Base-by-base conservation (phyloP, 2,329 filamentous ascomycete species). In the Chalaropsis thielavioides region DNA sequence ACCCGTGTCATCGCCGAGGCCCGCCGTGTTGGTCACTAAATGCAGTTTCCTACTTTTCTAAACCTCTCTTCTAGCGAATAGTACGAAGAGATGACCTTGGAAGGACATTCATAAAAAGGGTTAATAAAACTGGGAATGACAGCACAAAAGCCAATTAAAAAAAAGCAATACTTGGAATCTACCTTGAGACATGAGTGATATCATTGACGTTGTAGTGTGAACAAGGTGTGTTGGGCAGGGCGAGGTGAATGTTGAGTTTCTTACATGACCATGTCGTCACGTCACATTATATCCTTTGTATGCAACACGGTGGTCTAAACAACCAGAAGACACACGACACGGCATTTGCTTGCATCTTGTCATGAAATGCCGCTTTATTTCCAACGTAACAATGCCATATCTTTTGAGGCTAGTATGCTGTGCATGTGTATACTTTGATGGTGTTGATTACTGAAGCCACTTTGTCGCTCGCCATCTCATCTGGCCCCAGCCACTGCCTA, bases 1-100 rank as follows among this genome's bases (percentile, higher is more conserved):
- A 90, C 91, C 82, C 86, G 90, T 75, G 89, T 99, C 80, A 99
- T 99, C 77, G 90, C 92, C 75, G 94, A 97, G 83, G 87, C 92
- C 77, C 92, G 92, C 80, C 79, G 81, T 73, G 75, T 78, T 70
- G 79, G 74, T 72, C 82, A 84, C 79, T 84, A 83, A 83, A 76
- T 69, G 64, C 67, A 49, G 59, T 62, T 58, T 62, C 64, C 60
- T 58, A 41, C 19, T 8, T 54, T 66, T 31, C 46, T 63, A 24
- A 63, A 63, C 35, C 35, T 51, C 27, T 49, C 43, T 24, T 54
- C 24, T 38, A 35, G 24, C 54, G 27, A 19, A 58, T 38, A 58
- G 54, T 38, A 58, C 10, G 6, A 58, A 38, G 54, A 58, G 54
- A 38, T 58, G 54, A 58, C 54, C 24, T 58, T 58, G 54, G 54